Evolutionary conservation across 257 asterid species (phyloP), one percentile per base, ranked within the genome.

Genomic region (Solanum pinnatisectum): DNA sequence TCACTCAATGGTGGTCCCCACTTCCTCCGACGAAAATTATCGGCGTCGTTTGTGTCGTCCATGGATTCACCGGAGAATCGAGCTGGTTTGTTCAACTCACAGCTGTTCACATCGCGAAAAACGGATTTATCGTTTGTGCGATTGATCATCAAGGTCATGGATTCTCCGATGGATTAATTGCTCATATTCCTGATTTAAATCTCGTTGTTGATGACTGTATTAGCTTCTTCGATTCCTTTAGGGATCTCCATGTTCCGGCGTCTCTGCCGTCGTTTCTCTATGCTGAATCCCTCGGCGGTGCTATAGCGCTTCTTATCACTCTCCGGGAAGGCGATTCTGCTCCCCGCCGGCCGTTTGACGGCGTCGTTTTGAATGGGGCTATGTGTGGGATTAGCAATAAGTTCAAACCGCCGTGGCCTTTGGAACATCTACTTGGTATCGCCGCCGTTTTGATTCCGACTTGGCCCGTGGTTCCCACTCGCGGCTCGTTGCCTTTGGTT

Each of bases 61-160:
- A 96, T 90, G 99, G 99, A 68, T 97, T 60, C 98, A 97, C 99
- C 90, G 99, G 99, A 56, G 99, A 97, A 89, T 92, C 97, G 84
- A 96, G 95, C 92, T 96, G 99, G 99, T 92, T 97, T 90, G 93
- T 95, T 71, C 98, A 94, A 91, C 98, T 96, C 93, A 97, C 99
- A 72, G 90, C 98, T 91, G 96, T 96, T 22, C 92, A 92, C 88
- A 49, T 94, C 22, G 93, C 95, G 14, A 91, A 92, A 73, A 96
- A 94, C 68, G 99, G 99, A 2, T 97, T 97, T 89, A 96, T 96
- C 36, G 99, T 97, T 76, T 97, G 99, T 92, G 99, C 99, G 3
- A 93, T 97, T 89, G 99, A 97, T 90, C 99, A 97, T 91, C 95
- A 94, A 94, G 96, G 99, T 74, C 99, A 97, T 84, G 99, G 99